These are phyloP conservation scores for Coniophora puteana DNA, from an alignment of 1,284 basidiomycete species.

Conservation along the genomic window DNA sequence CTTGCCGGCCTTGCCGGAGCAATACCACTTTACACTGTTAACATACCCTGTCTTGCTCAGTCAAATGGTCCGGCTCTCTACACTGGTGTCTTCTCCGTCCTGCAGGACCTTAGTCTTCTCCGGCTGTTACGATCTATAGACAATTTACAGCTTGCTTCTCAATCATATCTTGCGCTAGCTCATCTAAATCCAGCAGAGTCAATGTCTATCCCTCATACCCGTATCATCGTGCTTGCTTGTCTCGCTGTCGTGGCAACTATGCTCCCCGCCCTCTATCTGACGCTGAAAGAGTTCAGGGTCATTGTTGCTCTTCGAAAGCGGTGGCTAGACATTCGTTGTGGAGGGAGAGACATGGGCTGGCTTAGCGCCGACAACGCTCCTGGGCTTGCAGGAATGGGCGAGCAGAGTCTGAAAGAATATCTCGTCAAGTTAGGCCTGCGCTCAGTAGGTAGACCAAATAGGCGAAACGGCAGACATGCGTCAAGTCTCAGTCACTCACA, in stretches of 20 bases:
- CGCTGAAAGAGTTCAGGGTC: slow-evolving; percentile 60
- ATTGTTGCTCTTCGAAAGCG: slow-evolving; percentile 51
- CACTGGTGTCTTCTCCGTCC: slow-evolving; percentile 59
- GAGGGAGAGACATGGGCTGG: slow-evolving; percentile 73
- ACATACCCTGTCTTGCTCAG: slow-evolving; percentile 62
- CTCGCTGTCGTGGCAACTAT: slow-evolving; percentile 57
- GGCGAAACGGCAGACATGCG: slow-evolving; percentile 7
- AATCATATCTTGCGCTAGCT: slow-evolving; percentile 35
- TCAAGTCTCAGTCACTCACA: slow-evolving; percentile 5
- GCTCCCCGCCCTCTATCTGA: slow-evolving; percentile 60
- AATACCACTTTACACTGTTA: slow-evolving; percentile 68
- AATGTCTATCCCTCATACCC: too few relatives aligned
- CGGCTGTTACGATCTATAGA: slow-evolving; percentile 66
- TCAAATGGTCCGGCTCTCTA: slow-evolving; percentile 42
- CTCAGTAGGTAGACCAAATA: slow-evolving; percentile 34
- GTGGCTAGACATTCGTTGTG: slow-evolving; percentile 63
- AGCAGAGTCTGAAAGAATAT: slow-evolving; percentile 66
- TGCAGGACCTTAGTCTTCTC: slow-evolving; percentile 73
- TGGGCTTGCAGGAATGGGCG: slow-evolving; percentile 67
- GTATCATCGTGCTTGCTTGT: slow-evolving; percentile 65
- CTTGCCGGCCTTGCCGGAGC: slow-evolving; percentile 62
- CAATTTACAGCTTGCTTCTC: slow-evolving; percentile 36
- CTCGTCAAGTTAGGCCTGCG: slow-evolving; percentile 62
- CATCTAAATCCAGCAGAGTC: too few relatives aligned
- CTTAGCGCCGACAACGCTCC: slow-evolving; percentile 55